Percentiles rank a stretch among this genome's conserved stretches.
Evolutionary conservation across 768 basidiomycete species (phyloP).

Genomic region (Tylopilus balloui): DNA sequence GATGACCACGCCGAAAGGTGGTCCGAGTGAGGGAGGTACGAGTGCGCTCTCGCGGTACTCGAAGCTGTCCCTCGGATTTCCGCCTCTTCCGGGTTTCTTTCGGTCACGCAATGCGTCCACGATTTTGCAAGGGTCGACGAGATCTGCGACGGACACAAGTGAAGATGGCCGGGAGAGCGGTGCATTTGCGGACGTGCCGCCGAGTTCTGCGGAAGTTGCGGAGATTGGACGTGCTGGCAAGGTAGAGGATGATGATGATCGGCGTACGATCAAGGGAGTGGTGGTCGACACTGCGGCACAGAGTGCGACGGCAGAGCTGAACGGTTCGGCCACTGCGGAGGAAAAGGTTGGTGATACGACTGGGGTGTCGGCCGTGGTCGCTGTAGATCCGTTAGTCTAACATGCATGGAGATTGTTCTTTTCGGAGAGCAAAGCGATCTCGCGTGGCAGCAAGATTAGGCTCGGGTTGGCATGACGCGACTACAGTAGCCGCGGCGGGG

Average conservation of each 20-base stretch:
- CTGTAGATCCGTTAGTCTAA: conserved; percentile 22
- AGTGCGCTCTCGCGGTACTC: conserved; percentile 36
- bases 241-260: conserved; percentile 41
- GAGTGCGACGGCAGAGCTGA: conserved; percentile 5
- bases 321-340: conserved; percentile 11
- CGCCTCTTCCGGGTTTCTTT: conserved; percentile 60
- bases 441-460: conserved; percentile 9
- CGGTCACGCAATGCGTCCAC: conserved; percentile 57
- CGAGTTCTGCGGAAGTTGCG: conserved; percentile 6
- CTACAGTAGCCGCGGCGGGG: conserved; percentile 6
- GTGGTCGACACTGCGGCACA: conserved; percentile 18
- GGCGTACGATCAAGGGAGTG: conserved; percentile 36
- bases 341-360: conserved; percentile 20
- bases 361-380: conserved; percentile 16
- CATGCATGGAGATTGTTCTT: neutral
- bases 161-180: conserved; percentile 22
- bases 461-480: conserved; percentile 11
- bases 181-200: conserved; percentile 2
- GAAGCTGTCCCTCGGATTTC: conserved; percentile 46
- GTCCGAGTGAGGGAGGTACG: conserved; percentile 32
- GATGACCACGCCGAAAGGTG: conserved; percentile 50
- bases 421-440: neutral
- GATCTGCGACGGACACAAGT: conserved; percentile 16
- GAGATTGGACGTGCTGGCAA: conserved; percentile 7
- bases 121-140: conserved; percentile 23